These are phyloP conservation scores for Bipolaris zeicola DNA, from an alignment of 2,329 filamentous ascomycete species.

Conservation along the genomic window DNA sequence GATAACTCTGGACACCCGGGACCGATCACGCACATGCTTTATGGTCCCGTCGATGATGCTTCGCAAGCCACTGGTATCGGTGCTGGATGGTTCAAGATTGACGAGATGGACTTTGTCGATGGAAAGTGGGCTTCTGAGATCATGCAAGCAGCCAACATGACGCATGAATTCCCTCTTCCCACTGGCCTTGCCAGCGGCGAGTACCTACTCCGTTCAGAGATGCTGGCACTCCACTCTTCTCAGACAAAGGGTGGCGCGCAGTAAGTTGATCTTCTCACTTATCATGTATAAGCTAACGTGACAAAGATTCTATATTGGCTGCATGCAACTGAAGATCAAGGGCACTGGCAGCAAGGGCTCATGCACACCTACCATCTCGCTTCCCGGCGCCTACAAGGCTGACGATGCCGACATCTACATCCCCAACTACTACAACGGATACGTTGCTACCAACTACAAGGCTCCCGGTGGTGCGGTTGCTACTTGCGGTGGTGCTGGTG, in stretches of 20 bases:
- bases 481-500: slow-evolving; percentile 32
- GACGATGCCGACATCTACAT: slow-evolving; percentile 45
- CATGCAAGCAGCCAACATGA: slow-evolving; percentile 48
- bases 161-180: slow-evolving; percentile 47
- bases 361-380: slow-evolving; percentile 48
- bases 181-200: slow-evolving; percentile 48
- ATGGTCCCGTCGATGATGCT: slow-evolving; percentile 61
- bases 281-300: too few relatives aligned
- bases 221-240: slow-evolving; percentile 53
- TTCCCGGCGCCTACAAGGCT: slow-evolving; percentile 49
- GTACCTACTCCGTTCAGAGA: slow-evolving; percentile 53
- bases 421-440: slow-evolving; percentile 45
- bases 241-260: slow-evolving; percentile 46
- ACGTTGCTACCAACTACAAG: slow-evolving; percentile 35
- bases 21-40: slow-evolving; percentile 45
- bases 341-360: slow-evolving; percentile 44
- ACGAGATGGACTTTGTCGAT: slow-evolving; percentile 34
- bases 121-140: slow-evolving; percentile 46
- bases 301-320: slow-evolving; percentile 50
- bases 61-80: slow-evolving; percentile 37
- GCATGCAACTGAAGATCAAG: slow-evolving; percentile 50
- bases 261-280: not conserved
- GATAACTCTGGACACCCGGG: slow-evolving; percentile 43
- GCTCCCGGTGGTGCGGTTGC: slow-evolving; percentile 40
- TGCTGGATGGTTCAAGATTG: slow-evolving; percentile 47